A percentile compares a stretch with the other conserved stretches of the same genome.
phyloP scores from a whole-genome alignment of 202 grass and related monocot genomes.

The Digitaria exilis region DNA sequence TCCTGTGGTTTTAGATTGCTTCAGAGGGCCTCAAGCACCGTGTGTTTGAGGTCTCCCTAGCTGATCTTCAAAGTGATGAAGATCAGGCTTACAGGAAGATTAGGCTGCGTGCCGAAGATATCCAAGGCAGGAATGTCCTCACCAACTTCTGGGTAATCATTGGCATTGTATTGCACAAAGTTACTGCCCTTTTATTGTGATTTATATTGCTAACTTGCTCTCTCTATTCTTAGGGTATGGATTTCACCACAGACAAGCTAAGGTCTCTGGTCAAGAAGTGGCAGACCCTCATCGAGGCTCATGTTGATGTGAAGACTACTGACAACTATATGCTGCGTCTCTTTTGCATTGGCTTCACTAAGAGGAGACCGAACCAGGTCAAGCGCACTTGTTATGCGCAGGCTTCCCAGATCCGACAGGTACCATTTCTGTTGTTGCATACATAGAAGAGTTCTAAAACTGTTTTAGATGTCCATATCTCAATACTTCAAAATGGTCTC shows the following conservation, averaged over 20 bases:
- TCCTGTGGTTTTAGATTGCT: constrained; percentile 65
- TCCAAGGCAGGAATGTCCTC: constrained; percentile 82
- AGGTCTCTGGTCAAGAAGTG: constrained; percentile 82
- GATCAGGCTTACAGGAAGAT: constrained; percentile 95
- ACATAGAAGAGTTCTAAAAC: not conserved
- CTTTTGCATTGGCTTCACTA: constrained; percentile 93
- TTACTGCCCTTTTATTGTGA: not conserved
- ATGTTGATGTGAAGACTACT: constrained; percentile 92
- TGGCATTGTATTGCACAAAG: too few relatives aligned
- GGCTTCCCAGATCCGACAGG: constrained; percentile 85
- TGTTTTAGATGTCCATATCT: too few relatives aligned
- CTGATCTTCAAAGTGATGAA: constrained; percentile 88
- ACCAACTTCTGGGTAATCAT: constrained; percentile 91
- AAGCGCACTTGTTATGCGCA: constrained; percentile 96
- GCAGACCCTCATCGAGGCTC: constrained; percentile 88
- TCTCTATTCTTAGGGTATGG: constrained; percentile 64
- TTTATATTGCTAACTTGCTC: not conserved
- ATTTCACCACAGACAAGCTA: constrained; percentile 84
- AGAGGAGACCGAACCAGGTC: constrained; percentile 81
- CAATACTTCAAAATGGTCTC: not conserved
- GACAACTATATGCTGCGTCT: constrained; percentile 82
- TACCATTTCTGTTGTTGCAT: constrained; percentile 2
- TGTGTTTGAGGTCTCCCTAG: constrained; percentile 88
- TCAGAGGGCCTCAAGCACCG: constrained; percentile 92
- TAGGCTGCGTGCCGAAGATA: constrained; percentile 81